phyloP scores from a whole-genome alignment of 148 eudicot species.

The Simmondsia chinensis region DNA sequence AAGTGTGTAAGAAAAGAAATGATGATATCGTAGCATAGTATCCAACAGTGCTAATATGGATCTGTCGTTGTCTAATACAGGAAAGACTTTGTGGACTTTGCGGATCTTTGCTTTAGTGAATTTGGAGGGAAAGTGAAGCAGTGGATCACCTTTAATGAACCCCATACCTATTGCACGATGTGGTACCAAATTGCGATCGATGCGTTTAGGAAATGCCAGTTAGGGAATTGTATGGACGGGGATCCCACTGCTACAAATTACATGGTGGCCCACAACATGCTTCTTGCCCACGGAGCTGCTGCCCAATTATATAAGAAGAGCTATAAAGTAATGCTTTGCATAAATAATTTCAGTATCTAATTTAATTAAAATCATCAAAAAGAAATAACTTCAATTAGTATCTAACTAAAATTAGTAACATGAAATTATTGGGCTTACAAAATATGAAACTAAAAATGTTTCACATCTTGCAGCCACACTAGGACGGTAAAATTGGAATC shows the following conservation, averaged over 20 bases:
- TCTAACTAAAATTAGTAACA: too few relatives aligned
- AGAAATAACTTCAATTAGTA: too few relatives aligned
- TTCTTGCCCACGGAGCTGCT: conserved; percentile 29
- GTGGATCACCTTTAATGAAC: conserved; percentile 33
- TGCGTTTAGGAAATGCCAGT: conserved; percentile 27
- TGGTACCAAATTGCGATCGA: conserved; percentile 19
- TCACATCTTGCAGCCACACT: too few relatives aligned
- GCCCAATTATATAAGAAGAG: conserved; percentile 19
- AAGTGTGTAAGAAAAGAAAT: background rate
- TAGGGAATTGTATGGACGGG: conserved; percentile 26
- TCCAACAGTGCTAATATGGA: too few relatives aligned
- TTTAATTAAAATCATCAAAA: background rate
- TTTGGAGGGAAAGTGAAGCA: conserved; percentile 30
- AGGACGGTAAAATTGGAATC: too few relatives aligned
- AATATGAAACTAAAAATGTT: too few relatives aligned
- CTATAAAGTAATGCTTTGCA: conserved; percentile 15
- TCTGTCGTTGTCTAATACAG: too few relatives aligned
- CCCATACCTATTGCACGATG: conserved; percentile 5
- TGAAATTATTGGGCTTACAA: too few relatives aligned
- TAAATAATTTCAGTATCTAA: background rate
- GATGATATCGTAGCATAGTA: background rate
- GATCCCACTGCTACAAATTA: conserved; percentile 30
- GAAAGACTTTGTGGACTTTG: conserved; percentile 29
- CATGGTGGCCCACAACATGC: conserved; percentile 19
- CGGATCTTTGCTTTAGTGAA: conserved; percentile 28